A percentile compares a stretch with the other conserved stretches of the same genome.
Evolutionary conservation across 1,284 basidiomycete species (phyloP).

Genomic region (Nidula niveotomentosa): DNA sequence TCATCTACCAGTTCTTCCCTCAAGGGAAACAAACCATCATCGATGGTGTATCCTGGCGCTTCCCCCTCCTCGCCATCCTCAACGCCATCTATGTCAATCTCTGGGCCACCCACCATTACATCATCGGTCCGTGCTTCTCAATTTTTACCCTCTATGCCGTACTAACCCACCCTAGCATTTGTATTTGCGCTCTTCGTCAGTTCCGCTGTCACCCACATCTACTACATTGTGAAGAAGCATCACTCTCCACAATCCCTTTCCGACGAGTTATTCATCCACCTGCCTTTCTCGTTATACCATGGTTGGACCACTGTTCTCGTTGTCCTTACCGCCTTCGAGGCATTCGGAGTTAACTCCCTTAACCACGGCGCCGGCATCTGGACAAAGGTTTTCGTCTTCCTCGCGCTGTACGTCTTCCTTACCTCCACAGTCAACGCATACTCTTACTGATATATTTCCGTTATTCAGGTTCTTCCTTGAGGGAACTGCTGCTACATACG

Average conservation of each 20-base stretch:
- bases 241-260: conserved; percentile 63
- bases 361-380: conserved; percentile 74
- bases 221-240: conserved; percentile 89
- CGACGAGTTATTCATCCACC: conserved; percentile 82
- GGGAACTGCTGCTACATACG: conserved; percentile 88
- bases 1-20: conserved; percentile 89
- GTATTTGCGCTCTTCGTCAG: conserved; percentile 85
- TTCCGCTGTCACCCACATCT: conserved; percentile 85
- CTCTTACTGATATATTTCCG: not conserved
- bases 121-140: conserved; percentile 48
- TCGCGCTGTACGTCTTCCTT: conserved; percentile 56
- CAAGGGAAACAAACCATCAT: conserved; percentile 80
- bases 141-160: conserved; percentile 2
- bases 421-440: not conserved
- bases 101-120: conserved; percentile 72
- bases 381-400: conserved; percentile 94
- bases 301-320: conserved; percentile 95
- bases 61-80: conserved; percentile 82
- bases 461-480: conserved; percentile 83
- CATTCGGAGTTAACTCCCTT: conserved; percentile 81
- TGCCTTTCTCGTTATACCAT: conserved; percentile 92
- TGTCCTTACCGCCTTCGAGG: conserved; percentile 86
- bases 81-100: conserved; percentile 87
- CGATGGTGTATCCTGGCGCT: conserved; percentile 87
- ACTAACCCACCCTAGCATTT: conserved; percentile 54